Base-by-base conservation (phyloP, 768 basidiomycete genomes). In the Clitopilus hobsonii region DNA sequence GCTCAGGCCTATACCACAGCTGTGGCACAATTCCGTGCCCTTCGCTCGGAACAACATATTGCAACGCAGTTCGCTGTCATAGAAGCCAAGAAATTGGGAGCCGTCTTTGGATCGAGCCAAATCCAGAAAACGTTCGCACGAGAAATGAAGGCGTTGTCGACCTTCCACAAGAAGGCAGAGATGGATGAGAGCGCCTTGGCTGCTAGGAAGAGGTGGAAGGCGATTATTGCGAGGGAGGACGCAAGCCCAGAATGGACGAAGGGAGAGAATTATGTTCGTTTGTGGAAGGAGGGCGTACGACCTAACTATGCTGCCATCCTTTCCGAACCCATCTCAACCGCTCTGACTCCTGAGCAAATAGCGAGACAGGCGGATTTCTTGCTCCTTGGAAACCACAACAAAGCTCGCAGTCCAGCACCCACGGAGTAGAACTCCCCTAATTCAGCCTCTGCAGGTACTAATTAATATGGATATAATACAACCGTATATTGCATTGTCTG, bases 21-120 rank as follows among this genome's bases (percentile, higher is more conserved):
- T 25, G 78, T 94, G 8, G 78, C 84, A 5, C 92, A 98, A 69
- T 99, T 94, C 72, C 89, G 91, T 47, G 76, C 91, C 14, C 79
- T 99, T 36, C 86, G 94, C 32, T 86, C 93, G 29, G 88, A 91
- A 69, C 86, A 89, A 62, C 83, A 93, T 62, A 79, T 93, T 49
- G 80, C 91, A 1, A 85, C 83, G 32, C 74, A 78, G 2, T 83
- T 91, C 52, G 95, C 96, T 18, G 81, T 78, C 16, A 73, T 85
- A 63, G 94, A 98, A 71, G 94, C 94, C 13, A 78, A 88, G 61
- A 69, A 81, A 6, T 79, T 88, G 64, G 94, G 94, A 36, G 84
- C 83, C 14, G 65, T 71, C 29, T 91, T 90, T 63, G 73, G 68
- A 2, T 74, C 75, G 10, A 80, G 80, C 14, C 84, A 85, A 71